A percentile compares a stretch with the other conserved stretches of the same genome.
phyloP scores from a whole-genome alignment of 345 rosid species.

The Corchorus capsularis region DNA sequence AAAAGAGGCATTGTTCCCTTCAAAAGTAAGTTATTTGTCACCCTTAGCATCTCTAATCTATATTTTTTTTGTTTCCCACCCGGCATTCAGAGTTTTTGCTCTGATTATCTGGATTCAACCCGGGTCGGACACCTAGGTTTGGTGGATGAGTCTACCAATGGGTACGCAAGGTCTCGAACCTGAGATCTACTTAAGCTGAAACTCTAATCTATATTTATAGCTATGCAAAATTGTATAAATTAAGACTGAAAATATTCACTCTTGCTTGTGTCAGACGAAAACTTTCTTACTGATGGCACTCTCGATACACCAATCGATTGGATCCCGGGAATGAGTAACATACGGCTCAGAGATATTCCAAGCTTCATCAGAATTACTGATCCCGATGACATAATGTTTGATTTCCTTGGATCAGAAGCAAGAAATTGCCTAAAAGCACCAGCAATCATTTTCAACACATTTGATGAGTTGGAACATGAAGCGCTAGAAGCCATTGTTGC shows the following conservation, averaged over 20 bases:
- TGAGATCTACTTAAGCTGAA: too few relatives aligned
- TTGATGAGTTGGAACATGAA: slow-evolving; percentile 25
- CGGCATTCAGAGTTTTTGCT: too few relatives aligned
- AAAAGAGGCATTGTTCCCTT: slow-evolving; percentile 38
- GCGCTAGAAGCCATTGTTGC: slow-evolving; percentile 23
- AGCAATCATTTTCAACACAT: slow-evolving; percentile 31
- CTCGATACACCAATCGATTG: slow-evolving; percentile 36
- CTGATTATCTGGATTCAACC: too few relatives aligned
- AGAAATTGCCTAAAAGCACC: slow-evolving; percentile 21
- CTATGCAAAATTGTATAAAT: background rate
- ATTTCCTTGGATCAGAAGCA: slow-evolving; percentile 26
- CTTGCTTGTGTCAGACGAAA: slow-evolving; percentile 31
- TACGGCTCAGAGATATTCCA: slow-evolving; percentile 31
- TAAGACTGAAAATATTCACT: background rate
- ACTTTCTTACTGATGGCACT: slow-evolving; percentile 29
- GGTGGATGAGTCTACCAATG: too few relatives aligned
- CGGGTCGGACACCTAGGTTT: too few relatives aligned
- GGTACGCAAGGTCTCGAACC: too few relatives aligned
- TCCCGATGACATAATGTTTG: slow-evolving; percentile 28
- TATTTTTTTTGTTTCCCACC: background rate
- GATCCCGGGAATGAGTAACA: slow-evolving; percentile 42
- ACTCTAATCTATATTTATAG: background rate
- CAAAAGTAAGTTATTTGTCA: slow-evolving; percentile 25
- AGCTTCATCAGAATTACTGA: slow-evolving; percentile 30
- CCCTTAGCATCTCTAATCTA: background rate